These are phyloP conservation scores for Gliomastix tumulicola DNA, from an alignment of 2,329 filamentous ascomycete genomes.

Conservation along the genomic window DNA sequence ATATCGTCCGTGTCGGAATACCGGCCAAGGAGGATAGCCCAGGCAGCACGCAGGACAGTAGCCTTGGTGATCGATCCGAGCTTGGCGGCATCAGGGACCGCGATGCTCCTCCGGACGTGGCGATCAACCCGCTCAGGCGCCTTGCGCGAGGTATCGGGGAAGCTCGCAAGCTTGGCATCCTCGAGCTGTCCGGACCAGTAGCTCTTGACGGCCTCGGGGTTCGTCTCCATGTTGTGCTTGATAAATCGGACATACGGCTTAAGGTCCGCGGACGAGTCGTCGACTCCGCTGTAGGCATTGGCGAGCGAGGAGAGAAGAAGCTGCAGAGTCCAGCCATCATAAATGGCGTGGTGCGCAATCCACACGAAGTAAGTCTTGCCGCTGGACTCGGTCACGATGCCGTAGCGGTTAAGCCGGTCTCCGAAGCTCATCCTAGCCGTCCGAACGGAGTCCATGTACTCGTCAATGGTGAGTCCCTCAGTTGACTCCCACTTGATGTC, in stretches of 20 bases:
- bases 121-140: neutral
- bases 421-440: slow-evolving; percentile 4
- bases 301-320: slow-evolving; percentile 3
- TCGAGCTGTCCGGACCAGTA: slow-evolving; percentile 1
- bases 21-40: slow-evolving; percentile 6
- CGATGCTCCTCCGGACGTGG: neutral
- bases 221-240: neutral
- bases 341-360: slow-evolving; percentile 11
- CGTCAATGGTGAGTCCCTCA: neutral
- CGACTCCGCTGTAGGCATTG: neutral
- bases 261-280: slow-evolving; percentile 9
- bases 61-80: slow-evolving; percentile 7
- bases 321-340: slow-evolving; percentile 9
- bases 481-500: neutral
- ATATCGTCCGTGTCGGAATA: slow-evolving; percentile 24
- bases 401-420: slow-evolving; percentile 6
- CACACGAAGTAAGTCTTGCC: slow-evolving; percentile 6
- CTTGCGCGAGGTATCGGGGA: slow-evolving; percentile 1
- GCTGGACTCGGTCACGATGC: slow-evolving; percentile 3
- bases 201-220: neutral
- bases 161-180: slow-evolving; percentile 3
- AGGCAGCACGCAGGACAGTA: slow-evolving; percentile 6
- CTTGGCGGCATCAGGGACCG: neutral
- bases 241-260: neutral
- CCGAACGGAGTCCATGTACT: neutral